Conservation (phyloP, 352 stramenopile species). For the Phytopythium chamaehyphon region DNA sequence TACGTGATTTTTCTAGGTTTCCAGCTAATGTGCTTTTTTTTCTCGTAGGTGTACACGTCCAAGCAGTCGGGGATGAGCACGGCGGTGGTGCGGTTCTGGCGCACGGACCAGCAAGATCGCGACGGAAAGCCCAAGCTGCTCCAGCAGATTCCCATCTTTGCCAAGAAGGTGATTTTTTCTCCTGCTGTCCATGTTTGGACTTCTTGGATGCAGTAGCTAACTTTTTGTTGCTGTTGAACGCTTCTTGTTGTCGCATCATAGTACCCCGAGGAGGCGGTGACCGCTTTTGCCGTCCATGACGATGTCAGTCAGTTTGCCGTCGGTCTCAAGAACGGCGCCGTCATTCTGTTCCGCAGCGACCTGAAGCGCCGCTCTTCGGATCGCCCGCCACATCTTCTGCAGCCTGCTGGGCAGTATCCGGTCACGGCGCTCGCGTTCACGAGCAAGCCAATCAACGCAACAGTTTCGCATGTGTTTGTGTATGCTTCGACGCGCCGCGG, state of each 20-base stretch:
- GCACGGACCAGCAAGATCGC: slow-evolving; percentile 85
- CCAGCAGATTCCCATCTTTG: slow-evolving; percentile 82
- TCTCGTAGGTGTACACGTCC: slow-evolving; percentile 68
- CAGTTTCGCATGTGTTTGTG: slow-evolving; percentile 64
- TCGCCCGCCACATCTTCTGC: slow-evolving; percentile 61
- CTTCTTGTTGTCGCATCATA: slow-evolving; percentile 1
- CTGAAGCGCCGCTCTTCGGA: slow-evolving; percentile 66
- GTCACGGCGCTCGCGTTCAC: slow-evolving; percentile 79
- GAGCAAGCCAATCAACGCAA: slow-evolving; percentile 66
- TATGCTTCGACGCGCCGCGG: slow-evolving; percentile 77
- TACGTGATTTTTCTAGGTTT: no score
- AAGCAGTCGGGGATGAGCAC: slow-evolving; percentile 66
- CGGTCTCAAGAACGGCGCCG: slow-evolving; percentile 76
- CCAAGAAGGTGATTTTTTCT: slow-evolving; percentile 47
- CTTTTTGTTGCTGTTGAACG: no score
- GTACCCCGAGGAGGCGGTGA: slow-evolving; percentile 85
- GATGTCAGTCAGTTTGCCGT: slow-evolving; percentile 81
- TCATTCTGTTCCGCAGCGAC: slow-evolving; percentile 80
- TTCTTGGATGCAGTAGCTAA: no score
- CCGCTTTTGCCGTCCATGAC: slow-evolving; percentile 80
- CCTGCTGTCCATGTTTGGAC: background rate
- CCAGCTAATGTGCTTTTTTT: slow-evolving; percentile 3
- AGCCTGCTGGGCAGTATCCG: slow-evolving; percentile 73
- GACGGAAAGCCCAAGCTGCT: slow-evolving; percentile 84
- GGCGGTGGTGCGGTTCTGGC: slow-evolving; percentile 80